Percentiles rank a stretch among this genome's conserved stretches.
phyloP scores from a whole-genome alignment of 306 rosid genomes.

The Mucuna pruriens region DNA sequence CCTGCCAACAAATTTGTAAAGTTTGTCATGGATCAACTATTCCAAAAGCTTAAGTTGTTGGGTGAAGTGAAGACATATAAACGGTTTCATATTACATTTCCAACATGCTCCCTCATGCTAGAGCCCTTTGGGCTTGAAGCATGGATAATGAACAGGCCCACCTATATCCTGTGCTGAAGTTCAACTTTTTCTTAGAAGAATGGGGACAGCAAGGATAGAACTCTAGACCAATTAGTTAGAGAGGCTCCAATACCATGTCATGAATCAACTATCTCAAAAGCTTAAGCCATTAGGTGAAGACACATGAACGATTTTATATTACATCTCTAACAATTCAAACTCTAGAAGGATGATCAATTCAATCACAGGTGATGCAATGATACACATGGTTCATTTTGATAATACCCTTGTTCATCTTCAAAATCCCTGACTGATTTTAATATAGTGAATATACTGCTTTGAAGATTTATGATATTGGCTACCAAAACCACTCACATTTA shows the following conservation, averaged over 20 bases:
- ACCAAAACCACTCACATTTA: constrained; percentile 18
- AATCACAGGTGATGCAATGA: constrained; percentile 23
- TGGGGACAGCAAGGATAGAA: not conserved
- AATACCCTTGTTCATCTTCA: constrained; percentile 24
- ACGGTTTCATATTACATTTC: not conserved
- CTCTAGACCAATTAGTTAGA: not conserved
- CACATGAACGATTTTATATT: not conserved
- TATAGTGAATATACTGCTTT: not conserved
- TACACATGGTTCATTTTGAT: constrained; percentile 21
- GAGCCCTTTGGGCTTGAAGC: constrained; percentile 1
- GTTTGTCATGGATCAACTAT: constrained; percentile 1
- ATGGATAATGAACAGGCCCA: not conserved
- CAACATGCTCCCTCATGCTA: not conserved
- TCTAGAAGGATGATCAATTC: constrained; percentile 21
- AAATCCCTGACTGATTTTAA: constrained; percentile 24
- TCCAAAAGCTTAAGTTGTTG: not conserved
- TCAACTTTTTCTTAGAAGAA: not conserved
- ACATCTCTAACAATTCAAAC: not conserved
- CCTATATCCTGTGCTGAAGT: not conserved
- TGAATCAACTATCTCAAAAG: not conserved
- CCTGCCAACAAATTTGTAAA: constrained; percentile 60
- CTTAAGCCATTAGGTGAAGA: not conserved
- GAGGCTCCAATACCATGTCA: not conserved
- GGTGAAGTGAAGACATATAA: not conserved
- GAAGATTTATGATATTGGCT: constrained; percentile 1